Evolutionary conservation across 768 basidiomycete genomes (phyloP).

Genomic region (Suillus decipiens): DNA sequence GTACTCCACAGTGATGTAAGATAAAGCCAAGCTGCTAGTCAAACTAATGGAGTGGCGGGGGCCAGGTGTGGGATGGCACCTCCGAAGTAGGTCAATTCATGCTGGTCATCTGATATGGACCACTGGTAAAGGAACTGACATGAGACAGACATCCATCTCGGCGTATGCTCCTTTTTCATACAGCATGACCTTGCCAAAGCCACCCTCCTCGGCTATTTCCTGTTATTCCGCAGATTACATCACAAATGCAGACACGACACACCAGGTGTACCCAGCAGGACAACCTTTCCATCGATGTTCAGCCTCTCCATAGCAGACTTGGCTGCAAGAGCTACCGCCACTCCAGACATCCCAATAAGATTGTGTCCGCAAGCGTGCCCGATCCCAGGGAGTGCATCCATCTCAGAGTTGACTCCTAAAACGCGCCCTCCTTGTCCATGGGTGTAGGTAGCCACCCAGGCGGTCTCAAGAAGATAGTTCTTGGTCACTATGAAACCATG

Average conservation of each 20-base stretch:
- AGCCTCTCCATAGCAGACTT: conserved; percentile 58
- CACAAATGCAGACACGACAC: conserved; percentile 7
- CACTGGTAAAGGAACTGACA: conserved; percentile 39
- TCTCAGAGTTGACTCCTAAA: conserved; percentile 76
- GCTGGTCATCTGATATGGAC: not conserved
- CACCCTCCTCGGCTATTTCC: conserved; percentile 67
- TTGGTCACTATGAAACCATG: conserved; percentile 62
- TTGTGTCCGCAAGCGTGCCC: conserved; percentile 79
- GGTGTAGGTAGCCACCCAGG: conserved; percentile 65
- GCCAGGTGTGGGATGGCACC: conserved; percentile 78
- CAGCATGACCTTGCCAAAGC: conserved; percentile 64
- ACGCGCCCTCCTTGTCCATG: conserved; percentile 62
- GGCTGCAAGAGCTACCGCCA: conserved; percentile 64
- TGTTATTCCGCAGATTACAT: not conserved
- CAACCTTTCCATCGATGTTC: conserved; percentile 60
- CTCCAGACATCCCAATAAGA: conserved; percentile 68
- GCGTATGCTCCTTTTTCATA: conserved; percentile 67
- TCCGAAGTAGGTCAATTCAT: conserved; percentile 21
- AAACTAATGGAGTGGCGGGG: conserved; percentile 63
- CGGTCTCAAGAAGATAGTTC: conserved; percentile 62
- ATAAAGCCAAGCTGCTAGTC: conserved; percentile 59
- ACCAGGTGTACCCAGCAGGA: conserved; percentile 76
- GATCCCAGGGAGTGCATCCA: conserved; percentile 54
- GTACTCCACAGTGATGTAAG: conserved; percentile 58
- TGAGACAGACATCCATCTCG: conserved; percentile 70